Evolutionary conservation across 2,329 filamentous ascomycete species (phyloP), one percentile per base, ranked within the genome.

Genomic region (Calonectria pauciramosa): DNA sequence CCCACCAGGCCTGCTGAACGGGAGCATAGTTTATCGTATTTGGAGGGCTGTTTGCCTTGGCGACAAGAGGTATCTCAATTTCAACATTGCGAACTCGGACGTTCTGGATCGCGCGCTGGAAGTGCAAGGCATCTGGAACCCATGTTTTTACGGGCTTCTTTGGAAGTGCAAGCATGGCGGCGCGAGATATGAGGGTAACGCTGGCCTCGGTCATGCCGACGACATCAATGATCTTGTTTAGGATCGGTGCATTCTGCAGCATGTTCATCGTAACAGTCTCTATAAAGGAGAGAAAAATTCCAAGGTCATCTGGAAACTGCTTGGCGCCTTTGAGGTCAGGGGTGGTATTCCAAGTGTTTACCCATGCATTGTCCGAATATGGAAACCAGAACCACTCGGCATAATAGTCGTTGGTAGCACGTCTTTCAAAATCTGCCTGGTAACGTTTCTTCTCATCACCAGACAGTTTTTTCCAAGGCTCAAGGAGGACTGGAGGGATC

Each of bases 311-410:
- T 23, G 54, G 54, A 13, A 59, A 59, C 3, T 18, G 20, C 6
- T 14, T 23, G 20, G 34, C 54, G 14, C 32, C 32, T 6, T n/a
- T 59, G 30, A 32, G 20, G 10, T 59, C 54, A 11, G 20, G 13
- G 32, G 54, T 59, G 32, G 11, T 59, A 30, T 59, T 36, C 54
- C 54, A 59, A 6, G 54, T 59, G 32, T 59, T 59, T 3, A 59
- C 54, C 54, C 54, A 59, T 23, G 54, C 30, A 14, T 59, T 16
- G 11, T 59, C 54, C 14, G 54, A 34, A 36, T 59, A 59, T 9
- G 54, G 54, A 9, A 59, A 59, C 54, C 54, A 59, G 54, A 59
- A 59, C 54, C 54, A 59, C 32, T 59, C 54, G 11, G 54, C 54
- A 16, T 59, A 59, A 14, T 59, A 59, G 54, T 59, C 54, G 54